Conservation (phyloP, 1,284 basidiomycete genomes). For the Cryptococcus neoformans region DNA sequence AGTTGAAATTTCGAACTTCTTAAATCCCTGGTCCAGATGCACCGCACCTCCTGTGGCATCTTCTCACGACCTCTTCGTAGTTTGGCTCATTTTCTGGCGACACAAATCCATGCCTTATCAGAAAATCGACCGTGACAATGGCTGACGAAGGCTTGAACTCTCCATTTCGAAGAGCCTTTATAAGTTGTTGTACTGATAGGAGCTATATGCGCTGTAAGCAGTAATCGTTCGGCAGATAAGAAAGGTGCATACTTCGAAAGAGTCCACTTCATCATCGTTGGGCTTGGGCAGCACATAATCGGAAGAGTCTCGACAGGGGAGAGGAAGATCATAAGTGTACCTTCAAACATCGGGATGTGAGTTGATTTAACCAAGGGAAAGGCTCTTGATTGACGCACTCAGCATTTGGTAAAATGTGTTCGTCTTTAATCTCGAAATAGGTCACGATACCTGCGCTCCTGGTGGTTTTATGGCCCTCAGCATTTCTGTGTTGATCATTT, state of each 20-base stretch:
- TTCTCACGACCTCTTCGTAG: constrained; percentile 30
- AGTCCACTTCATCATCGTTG: constrained; percentile 85
- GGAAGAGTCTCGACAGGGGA: constrained; percentile 56
- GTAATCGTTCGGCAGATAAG: neutral
- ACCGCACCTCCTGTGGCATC: constrained; percentile 32
- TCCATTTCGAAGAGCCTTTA: constrained; percentile 46
- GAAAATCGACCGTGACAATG: constrained; percentile 55
- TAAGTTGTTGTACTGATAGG: constrained; percentile 33
- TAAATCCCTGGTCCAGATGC: constrained; percentile 13
- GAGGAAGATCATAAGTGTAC: constrained; percentile 70
- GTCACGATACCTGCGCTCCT: constrained; percentile 27
- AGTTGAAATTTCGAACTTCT: no score
- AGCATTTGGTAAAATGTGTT: constrained; percentile 68
- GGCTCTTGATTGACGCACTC: neutral
- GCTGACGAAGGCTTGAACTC: constrained; percentile 57
- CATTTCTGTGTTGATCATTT: no score
- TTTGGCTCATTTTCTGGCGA: constrained; percentile 52
- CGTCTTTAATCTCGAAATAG: constrained; percentile 59
- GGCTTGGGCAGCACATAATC: constrained; percentile 61
- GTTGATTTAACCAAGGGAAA: neutral
- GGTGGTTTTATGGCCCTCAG: neutral
- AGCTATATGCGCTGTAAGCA: constrained; percentile 19
- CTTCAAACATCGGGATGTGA: constrained; percentile 7
- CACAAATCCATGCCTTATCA: constrained; percentile 54
- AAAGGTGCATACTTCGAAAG: constrained; percentile 54